Conservation (phyloP, 2,329 filamentous ascomycete genomes). For the Pseudogymnoascus sp. region DNA sequence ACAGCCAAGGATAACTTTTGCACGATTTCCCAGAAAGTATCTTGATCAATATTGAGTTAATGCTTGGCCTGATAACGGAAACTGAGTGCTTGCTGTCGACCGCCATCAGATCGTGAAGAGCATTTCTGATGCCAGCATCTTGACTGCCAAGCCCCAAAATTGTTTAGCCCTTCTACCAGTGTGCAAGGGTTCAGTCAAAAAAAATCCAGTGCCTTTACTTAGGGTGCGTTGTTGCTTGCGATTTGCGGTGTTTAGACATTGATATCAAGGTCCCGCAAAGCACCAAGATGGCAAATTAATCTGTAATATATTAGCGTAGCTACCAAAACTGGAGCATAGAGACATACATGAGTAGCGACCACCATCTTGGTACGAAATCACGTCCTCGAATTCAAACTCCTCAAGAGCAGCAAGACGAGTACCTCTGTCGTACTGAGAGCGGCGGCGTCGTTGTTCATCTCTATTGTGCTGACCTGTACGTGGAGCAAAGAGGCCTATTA, state of each 20-base stretch:
- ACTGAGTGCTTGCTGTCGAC: background rate
- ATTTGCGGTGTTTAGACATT: background rate
- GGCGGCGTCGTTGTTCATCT: conserved; percentile 67
- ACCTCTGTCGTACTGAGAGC: conserved; percentile 75
- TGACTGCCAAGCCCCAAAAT: background rate
- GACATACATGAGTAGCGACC: conserved; percentile 48
- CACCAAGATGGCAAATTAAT: background rate
- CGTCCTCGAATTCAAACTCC: conserved; percentile 46
- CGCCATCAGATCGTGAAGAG: background rate
- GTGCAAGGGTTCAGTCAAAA: background rate
- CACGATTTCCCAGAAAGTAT: background rate
- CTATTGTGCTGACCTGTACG: conserved; percentile 66
- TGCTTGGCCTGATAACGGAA: background rate
- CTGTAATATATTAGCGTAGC: conserved; percentile 1
- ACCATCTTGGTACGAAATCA: conserved; percentile 29
- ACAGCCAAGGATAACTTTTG: background rate
- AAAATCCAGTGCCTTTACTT: background rate
- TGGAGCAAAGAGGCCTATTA: conserved; percentile 68
- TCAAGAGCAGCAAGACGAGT: conserved; percentile 62
- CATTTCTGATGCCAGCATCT: background rate
- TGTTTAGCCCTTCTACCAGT: background rate
- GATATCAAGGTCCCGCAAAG: background rate
- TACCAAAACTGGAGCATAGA: background rate
- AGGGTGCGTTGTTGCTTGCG: background rate
- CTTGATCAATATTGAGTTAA: background rate